These are phyloP conservation scores for Yamadazyma philogaea DNA, from an alignment of 805 yeast genomes.

Conservation along the genomic window DNA sequence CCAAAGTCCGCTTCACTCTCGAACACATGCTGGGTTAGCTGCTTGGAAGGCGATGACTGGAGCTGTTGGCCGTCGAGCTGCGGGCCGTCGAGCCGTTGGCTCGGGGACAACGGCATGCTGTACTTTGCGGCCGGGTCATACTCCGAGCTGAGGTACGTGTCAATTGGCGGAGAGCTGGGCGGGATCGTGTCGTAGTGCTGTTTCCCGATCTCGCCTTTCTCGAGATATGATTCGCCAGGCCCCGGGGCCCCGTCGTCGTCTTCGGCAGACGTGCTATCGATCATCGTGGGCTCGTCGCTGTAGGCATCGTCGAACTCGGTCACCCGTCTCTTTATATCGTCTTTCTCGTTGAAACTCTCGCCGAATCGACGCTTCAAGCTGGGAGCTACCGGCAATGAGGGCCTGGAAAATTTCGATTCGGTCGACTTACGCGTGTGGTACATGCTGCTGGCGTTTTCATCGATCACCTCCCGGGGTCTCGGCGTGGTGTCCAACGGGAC, in stretches of 20 bases:
- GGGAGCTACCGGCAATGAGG: slow-evolving; percentile 23
- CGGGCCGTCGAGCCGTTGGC: slow-evolving; percentile 13
- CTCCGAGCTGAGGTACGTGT: slow-evolving; percentile 29
- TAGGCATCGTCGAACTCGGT: slow-evolving; percentile 13
- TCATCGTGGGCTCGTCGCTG: slow-evolving; percentile 20
- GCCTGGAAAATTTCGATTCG: slow-evolving; percentile 12
- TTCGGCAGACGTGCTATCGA: slow-evolving; percentile 15
- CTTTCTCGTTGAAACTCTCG: slow-evolving; percentile 41
- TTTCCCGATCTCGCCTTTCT: slow-evolving; percentile 3
- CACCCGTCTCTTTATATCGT: slow-evolving; percentile 36
- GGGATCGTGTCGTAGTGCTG: slow-evolving; percentile 16
- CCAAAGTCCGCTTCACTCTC: slow-evolving; percentile 45
- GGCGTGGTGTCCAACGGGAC: slow-evolving; percentile 39
- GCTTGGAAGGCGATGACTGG: slow-evolving; percentile 5
- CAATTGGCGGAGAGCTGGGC: slow-evolving; percentile 42
- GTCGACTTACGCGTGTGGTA: slow-evolving; percentile 36
- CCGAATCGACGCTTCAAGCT: slow-evolving; percentile 42
- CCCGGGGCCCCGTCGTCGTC: neutral
- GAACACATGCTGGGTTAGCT: slow-evolving; percentile 7
- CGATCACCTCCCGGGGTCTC: slow-evolving; percentile 35
- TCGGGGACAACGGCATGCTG: slow-evolving; percentile 15
- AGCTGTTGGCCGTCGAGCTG: slow-evolving; percentile 7
- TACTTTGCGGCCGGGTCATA: slow-evolving; percentile 18
- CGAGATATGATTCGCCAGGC: slow-evolving; percentile 1
- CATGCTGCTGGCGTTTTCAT: slow-evolving; percentile 43